A percentile compares a stretch with the other conserved stretches of the same genome.
phyloP scores from a whole-genome alignment of 345 rosid species.

The Cardamine chenopodiifolia region DNA sequence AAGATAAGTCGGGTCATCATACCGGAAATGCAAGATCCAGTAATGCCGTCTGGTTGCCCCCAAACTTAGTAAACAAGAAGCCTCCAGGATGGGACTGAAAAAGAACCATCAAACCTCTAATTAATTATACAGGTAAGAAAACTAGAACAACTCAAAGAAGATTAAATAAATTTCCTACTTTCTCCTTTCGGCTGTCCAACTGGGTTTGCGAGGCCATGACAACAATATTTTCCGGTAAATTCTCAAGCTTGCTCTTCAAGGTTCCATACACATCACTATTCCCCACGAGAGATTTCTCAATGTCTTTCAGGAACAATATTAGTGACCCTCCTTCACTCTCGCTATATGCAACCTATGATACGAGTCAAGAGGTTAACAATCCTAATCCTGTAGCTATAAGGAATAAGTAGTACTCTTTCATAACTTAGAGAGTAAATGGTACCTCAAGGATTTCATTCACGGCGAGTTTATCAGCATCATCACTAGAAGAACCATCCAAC shows the following conservation, averaged over 20 bases:
- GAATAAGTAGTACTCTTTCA: conserved; percentile 18
- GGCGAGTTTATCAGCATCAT: conserved; percentile 80
- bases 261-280: conserved; percentile 68
- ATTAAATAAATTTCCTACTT: conserved; percentile 49
- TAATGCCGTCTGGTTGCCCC: conserved; percentile 87
- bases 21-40: conserved; percentile 96
- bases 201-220: conserved; percentile 91
- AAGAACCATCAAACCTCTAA: conserved; percentile 16
- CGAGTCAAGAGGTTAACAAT: conserved; percentile 22
- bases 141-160: neutral
- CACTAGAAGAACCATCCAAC: conserved; percentile 77
- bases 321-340: conserved; percentile 76
- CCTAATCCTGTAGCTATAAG: conserved; percentile 15
- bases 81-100: conserved; percentile 93
- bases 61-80: conserved; percentile 90
- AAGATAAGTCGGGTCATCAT: conserved; percentile 35
- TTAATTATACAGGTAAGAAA: conserved; percentile 14
- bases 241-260: conserved; percentile 77
- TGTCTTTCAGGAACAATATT: conserved; percentile 83
- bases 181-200: conserved; percentile 93
- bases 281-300: conserved; percentile 81
- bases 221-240: conserved; percentile 70
- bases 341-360: conserved; percentile 63
- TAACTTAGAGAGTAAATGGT: conserved; percentile 20
- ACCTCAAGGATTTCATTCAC: conserved; percentile 92